A percentile compares a stretch with the other conserved stretches of the same genome.
These are phyloP conservation scores for Trametes gibbosa DNA, from an alignment of 768 basidiomycete genomes.

Conservation along the genomic window DNA sequence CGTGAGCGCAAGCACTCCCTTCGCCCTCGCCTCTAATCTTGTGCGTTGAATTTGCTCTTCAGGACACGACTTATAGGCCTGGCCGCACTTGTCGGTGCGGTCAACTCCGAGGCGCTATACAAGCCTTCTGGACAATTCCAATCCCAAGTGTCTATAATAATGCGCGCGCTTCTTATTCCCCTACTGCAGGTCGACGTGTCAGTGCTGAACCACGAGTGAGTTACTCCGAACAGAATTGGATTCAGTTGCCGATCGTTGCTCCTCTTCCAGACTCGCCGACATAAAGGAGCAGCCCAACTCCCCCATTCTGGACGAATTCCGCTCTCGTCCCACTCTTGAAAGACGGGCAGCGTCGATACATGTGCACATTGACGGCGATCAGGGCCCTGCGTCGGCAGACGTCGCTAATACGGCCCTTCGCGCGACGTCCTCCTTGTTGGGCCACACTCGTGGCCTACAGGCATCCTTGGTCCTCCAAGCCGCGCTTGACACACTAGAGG, in stretches of 20 bases:
- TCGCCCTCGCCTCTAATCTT: background rate
- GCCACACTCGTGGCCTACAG: constrained; percentile 75
- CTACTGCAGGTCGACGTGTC: constrained; percentile 60
- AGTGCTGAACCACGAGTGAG: constrained; percentile 69
- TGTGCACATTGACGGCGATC: constrained; percentile 83
- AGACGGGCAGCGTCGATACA: constrained; percentile 88
- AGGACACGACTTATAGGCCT: constrained; percentile 87
- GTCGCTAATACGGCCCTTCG: constrained; percentile 74
- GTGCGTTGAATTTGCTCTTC: background rate
- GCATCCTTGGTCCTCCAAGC: constrained; percentile 71
- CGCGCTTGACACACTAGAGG: constrained; percentile 65
- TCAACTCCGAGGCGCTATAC: constrained; percentile 84
- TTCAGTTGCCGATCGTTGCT: background rate
- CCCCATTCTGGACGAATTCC: constrained; percentile 81
- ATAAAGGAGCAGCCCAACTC: constrained; percentile 73
- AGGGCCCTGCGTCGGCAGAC: constrained; percentile 71
- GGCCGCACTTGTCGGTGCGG: constrained; percentile 74
- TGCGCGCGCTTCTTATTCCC: constrained; percentile 68
- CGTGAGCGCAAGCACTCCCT: constrained; percentile 3
- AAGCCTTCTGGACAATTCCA: constrained; percentile 69
- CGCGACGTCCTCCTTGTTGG: constrained; percentile 67
- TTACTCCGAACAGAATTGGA: background rate
- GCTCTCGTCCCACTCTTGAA: constrained; percentile 73
- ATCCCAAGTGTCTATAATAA: constrained; percentile 65
- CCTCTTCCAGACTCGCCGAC: constrained; percentile 44